Percentiles rank a stretch among this genome's conserved stretches.
phyloP scores from a whole-genome alignment of 345 rosid species.

The Linum usitatissimum region DNA sequence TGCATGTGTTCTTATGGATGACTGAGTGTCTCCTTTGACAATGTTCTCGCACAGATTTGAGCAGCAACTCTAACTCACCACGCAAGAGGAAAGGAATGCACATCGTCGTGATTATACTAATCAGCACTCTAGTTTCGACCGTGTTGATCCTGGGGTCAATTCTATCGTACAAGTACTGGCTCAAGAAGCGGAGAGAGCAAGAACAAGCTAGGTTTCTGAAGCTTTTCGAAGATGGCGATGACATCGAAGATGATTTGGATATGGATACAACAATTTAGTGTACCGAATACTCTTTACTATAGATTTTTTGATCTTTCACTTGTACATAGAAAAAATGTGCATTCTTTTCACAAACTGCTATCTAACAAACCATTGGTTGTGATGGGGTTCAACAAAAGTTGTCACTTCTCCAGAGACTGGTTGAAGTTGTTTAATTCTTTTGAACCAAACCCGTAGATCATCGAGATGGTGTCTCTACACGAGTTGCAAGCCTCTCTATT shows the following conservation, averaged over 20 bases:
- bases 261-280: slow-evolving; percentile 5
- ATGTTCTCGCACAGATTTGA: slow-evolving; percentile 23
- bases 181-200: slow-evolving; percentile 65
- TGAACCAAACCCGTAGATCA: slow-evolving; percentile 50
- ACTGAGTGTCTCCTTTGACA: not conserved
- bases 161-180: slow-evolving; percentile 47
- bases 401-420: slow-evolving; percentile 19
- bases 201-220: slow-evolving; percentile 82
- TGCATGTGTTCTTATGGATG: not conserved
- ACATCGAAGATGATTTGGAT: slow-evolving; percentile 71
- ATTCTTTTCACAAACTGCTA: not conserved
- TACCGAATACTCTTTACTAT: not conserved
- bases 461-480: slow-evolving; percentile 64
- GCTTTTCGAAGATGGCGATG: slow-evolving; percentile 87
- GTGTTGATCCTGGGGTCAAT: slow-evolving; percentile 27
- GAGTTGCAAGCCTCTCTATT: slow-evolving; percentile 52
- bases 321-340: not conserved
- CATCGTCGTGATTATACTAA: slow-evolving; percentile 35
- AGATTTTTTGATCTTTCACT: not conserved
- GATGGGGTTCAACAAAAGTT: not conserved
- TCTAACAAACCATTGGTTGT: not conserved
- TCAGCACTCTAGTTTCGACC: slow-evolving; percentile 26
- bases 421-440: slow-evolving; percentile 52
- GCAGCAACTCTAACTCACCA: slow-evolving; percentile 15
- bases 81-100: slow-evolving; percentile 23